Evolutionary conservation across 2,329 filamentous ascomycete genomes (phyloP), one percentile per base, ranked within the genome.

Genomic region (Bipolaris cookei): DNA sequence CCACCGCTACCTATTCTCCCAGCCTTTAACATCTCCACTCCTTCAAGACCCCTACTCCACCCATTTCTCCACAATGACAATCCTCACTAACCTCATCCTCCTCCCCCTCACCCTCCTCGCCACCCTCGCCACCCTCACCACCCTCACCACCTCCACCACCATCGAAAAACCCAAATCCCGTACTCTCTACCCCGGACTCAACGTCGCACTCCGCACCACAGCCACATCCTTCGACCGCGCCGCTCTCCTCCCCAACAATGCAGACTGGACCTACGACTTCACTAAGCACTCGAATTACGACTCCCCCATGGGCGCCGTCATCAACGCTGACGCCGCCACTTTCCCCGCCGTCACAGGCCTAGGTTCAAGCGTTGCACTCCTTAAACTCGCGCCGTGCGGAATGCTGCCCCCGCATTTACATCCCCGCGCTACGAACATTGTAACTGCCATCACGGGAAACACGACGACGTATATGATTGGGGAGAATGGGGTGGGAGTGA

Each of bases 371-470:
- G 66, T 82, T 67, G 80, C 77, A 6, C 71, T 81, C 42, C 66
- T 81, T 28, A 74, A 70, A 58, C 75, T 84, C 6, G 82, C 82
- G 0, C 80, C 82, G 3, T 84, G 82, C 64, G 77, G 78, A 14
- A 83, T 83, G 78, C 73, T 84, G 14, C 79, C 81, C 13, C 79
- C 81, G 4, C 82, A 84, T 63, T 73, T 78, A 21, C 83, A 85
- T 59, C 80, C 80, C 1, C 75, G 82, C 6, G 83, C 80, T 2
- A 75, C 77, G 20, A 84, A 84, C 59, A 76, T 78, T 35, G 82
- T 84, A 11, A 76, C 83, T 5, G 77, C 78, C 0, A 71, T 82
- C 18, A 68, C 72, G 16, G 82, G 82, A n/a, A 80, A 77, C 37
- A 83, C 79, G 5, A 79, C 78, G 39, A 84, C 80, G 8, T 84